Percentiles rank a stretch among this genome's conserved stretches.
Evolutionary conservation across 129 eudicot species (phyloP).

Genomic region (Pittosporum tobira): DNA sequence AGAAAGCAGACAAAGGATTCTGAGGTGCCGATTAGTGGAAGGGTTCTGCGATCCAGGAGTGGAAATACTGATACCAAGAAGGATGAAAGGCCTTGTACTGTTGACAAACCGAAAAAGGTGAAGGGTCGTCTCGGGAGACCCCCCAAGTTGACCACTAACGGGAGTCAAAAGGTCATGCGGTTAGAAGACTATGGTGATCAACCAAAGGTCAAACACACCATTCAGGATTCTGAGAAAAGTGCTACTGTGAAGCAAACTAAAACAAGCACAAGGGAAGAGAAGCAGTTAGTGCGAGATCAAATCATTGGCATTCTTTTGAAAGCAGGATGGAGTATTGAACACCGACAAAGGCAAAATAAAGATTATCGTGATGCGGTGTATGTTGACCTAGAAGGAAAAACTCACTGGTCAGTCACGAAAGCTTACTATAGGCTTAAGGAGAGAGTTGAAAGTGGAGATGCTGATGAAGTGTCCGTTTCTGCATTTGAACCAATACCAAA

Average conservation of each 20-base stretch:
- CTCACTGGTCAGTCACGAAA: conserved; percentile 68
- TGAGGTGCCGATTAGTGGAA: conserved; percentile 19
- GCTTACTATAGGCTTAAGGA: conserved; percentile 50
- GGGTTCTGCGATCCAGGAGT: conserved; percentile 57
- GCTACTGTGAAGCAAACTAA: conserved; percentile 4
- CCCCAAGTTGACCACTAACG: conserved; percentile 20
- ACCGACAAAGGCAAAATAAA: conserved; percentile 46
- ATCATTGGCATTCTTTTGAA: conserved; percentile 39
- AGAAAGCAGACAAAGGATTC: conserved; percentile 22
- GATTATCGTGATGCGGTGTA: conserved; percentile 53
- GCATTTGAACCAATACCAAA: conserved; percentile 62
- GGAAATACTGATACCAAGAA: conserved; percentile 13
- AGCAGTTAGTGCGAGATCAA: conserved; percentile 48
- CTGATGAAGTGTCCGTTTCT: conserved; percentile 31
- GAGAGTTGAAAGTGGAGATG: conserved; percentile 42
- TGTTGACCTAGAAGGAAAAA: conserved; percentile 44
- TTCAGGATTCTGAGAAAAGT: conserved; percentile 7
- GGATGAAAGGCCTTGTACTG: background rate
- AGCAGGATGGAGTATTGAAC: conserved; percentile 74
- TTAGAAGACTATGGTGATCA: conserved; percentile 13
- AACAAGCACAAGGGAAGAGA: conserved; percentile 17
- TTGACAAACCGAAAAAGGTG: conserved; percentile 15
- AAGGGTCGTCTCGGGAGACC: conserved; percentile 50
- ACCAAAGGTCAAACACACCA: conserved; percentile 1
- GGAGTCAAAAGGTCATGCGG: conserved; percentile 9